phyloP scores from a whole-genome alignment of 352 stramenopile species.

The Phytophthora fragariae region DNA sequence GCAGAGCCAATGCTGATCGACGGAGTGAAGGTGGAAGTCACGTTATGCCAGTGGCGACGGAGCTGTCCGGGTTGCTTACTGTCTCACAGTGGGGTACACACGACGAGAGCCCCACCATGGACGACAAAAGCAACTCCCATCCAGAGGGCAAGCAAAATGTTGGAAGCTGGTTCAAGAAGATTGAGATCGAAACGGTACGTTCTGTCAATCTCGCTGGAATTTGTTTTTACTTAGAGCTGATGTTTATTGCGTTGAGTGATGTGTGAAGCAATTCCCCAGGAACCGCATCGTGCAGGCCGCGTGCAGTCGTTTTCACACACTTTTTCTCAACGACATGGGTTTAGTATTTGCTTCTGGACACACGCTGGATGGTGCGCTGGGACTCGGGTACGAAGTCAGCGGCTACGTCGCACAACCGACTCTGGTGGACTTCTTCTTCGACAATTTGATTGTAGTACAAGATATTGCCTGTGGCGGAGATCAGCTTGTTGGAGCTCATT shows the following conservation, averaged over 20 bases:
- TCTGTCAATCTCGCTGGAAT: neutral
- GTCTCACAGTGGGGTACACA: conserved; percentile 28
- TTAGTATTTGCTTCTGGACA: conserved; percentile 70
- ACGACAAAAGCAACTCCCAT: neutral
- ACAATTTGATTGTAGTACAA: conserved; percentile 48
- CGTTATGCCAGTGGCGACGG: neutral
- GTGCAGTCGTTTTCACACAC: conserved; percentile 65
- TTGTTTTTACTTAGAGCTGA: neutral
- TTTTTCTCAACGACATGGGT: conserved; percentile 72
- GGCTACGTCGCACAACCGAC: conserved; percentile 41
- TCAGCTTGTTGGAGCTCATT: conserved; percentile 66
- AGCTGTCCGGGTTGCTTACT: conserved; percentile 26
- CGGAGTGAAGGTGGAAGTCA: neutral
- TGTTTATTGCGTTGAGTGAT: neutral
- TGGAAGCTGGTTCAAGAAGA: conserved; percentile 20
- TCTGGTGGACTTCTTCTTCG: conserved; percentile 65
- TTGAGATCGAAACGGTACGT: conserved; percentile 52
- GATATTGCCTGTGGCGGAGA: conserved; percentile 65
- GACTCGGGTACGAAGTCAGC: conserved; percentile 32
- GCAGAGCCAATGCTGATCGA: neutral
- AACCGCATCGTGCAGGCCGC: conserved; percentile 69
- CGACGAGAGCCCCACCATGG: conserved; percentile 12
- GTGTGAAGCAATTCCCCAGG: conserved; percentile 52
- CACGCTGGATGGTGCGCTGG: conserved; percentile 61
- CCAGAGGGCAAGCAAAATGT: neutral